A percentile compares a stretch with the other conserved stretches of the same genome.
Evolutionary conservation across 345 rosid genomes (phyloP).

Genomic region (Orychophragmus violaceus): DNA sequence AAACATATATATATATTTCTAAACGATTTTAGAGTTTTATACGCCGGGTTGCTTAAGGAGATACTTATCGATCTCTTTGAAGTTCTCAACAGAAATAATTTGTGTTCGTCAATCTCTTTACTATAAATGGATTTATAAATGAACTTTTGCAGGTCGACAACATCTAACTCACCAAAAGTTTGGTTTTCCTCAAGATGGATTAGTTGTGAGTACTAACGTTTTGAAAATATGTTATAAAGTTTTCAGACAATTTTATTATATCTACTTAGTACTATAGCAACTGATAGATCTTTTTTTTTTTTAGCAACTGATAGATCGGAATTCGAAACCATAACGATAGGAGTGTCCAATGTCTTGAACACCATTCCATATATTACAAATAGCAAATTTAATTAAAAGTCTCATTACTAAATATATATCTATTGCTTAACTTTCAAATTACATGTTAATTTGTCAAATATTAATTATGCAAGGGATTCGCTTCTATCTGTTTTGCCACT

Average conservation of each 20-base stretch:
- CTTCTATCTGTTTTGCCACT: background rate
- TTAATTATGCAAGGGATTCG: no score
- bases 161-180: background rate
- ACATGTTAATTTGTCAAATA: background rate
- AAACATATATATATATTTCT: background rate
- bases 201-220: background rate
- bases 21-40: background rate
- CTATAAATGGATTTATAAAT: background rate
- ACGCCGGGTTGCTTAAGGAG: slow-evolving; percentile 34
- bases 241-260: no score
- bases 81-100: slow-evolving; percentile 57
- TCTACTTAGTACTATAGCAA: background rate
- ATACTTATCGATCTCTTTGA: slow-evolving; percentile 63
- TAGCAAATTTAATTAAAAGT: no score
- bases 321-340: no score
- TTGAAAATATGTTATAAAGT: background rate
- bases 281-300: background rate
- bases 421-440: background rate
- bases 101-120: slow-evolving; percentile 50
- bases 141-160: background rate
- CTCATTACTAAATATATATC: no score
- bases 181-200: background rate
- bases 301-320: no score
- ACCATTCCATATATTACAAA: background rate
- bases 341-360: background rate